Conservation (phyloP, 2,329 filamentous ascomycete genomes). For the Truncatella angustata region DNA sequence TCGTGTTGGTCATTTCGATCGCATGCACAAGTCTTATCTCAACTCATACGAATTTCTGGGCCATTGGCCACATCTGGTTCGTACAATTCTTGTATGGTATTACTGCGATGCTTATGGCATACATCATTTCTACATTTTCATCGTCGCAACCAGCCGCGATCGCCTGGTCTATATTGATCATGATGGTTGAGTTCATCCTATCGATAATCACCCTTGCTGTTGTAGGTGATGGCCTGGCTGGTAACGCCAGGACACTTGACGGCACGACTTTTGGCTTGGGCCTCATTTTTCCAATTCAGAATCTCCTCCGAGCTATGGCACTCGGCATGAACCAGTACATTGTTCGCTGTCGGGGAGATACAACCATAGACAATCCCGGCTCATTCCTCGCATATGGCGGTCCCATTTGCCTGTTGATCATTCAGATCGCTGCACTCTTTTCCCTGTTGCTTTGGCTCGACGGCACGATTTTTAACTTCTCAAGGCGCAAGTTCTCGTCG, state of each 20-base stretch:
- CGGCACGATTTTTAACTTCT: conserved; percentile 51
- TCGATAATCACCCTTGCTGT: conserved; percentile 24
- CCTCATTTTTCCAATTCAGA: conserved; percentile 59
- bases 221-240: conserved; percentile 15
- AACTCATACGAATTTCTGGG: conserved; percentile 50
- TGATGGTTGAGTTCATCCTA: conserved; percentile 22
- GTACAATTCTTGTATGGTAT: conserved; percentile 64
- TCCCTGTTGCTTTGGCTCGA: conserved; percentile 65
- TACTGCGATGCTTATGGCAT: conserved; percentile 57
- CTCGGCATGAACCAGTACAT: conserved; percentile 62
- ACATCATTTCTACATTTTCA: conserved; percentile 61
- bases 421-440: conserved; percentile 61
- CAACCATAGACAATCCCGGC: conserved; percentile 44
- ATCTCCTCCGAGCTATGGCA: conserved; percentile 57
- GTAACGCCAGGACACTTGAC: conserved; percentile 45
- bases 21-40: conserved; percentile 55
- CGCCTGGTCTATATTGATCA: conserved; percentile 43
- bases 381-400: conserved; percentile 65
- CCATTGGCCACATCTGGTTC: conserved; percentile 60
- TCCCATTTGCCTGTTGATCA: conserved; percentile 64
- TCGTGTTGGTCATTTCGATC: conserved; percentile 44
- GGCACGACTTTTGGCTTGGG: conserved; percentile 59
- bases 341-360: conserved; percentile 51
- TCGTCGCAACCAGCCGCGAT: conserved; percentile 64
- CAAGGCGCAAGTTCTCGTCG: conserved; percentile 12